Conservation (phyloP, 1,139 yeast genomes). For the Lodderomyces pseudojiufengensis region DNA sequence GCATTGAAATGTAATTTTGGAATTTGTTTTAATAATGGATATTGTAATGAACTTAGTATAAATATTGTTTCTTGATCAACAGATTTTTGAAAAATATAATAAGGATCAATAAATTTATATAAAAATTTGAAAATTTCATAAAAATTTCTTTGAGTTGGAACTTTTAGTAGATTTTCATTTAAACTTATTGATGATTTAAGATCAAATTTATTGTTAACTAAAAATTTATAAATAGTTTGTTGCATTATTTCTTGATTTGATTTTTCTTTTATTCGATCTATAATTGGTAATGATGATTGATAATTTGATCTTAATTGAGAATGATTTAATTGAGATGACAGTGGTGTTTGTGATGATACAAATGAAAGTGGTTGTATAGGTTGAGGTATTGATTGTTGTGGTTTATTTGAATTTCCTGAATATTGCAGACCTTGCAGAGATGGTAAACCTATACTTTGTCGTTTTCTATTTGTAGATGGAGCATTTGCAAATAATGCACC, state of each 20-base stretch:
- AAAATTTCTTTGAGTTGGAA: constrained; percentile 89
- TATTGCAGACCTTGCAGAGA: constrained; percentile 8
- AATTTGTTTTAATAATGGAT: constrained; percentile 78
- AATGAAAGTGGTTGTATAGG: constrained; percentile 6
- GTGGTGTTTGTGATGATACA: constrained; percentile 10
- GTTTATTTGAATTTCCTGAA: constrained; percentile 3
- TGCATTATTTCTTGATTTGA: constrained; percentile 62
- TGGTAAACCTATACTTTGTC: constrained; percentile 24
- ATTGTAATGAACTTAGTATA: constrained; percentile 60
- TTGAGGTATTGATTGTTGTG: constrained; percentile 7
- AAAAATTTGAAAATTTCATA: constrained; percentile 75
- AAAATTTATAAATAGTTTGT: constrained; percentile 64
- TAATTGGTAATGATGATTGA: constrained; percentile 9
- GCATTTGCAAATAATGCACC: constrained; percentile 37
- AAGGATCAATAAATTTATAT: constrained; percentile 75
- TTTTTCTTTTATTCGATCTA: constrained; percentile 74
- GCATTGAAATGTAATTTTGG: constrained; percentile 85
- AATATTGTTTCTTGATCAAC: constrained; percentile 75
- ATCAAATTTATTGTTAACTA: constrained; percentile 63
- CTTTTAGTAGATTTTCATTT: constrained; percentile 59
- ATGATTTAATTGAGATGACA: constrained; percentile 8
- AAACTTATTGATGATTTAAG: constrained; percentile 69
- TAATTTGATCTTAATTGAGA: constrained; percentile 23
- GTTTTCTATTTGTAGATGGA: constrained; percentile 32
- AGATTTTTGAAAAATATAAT: constrained; percentile 57